Evolutionary conservation across 192 early-diverging fungal genomes (phyloP).

Genomic region (Spinellus fusiger): DNA sequence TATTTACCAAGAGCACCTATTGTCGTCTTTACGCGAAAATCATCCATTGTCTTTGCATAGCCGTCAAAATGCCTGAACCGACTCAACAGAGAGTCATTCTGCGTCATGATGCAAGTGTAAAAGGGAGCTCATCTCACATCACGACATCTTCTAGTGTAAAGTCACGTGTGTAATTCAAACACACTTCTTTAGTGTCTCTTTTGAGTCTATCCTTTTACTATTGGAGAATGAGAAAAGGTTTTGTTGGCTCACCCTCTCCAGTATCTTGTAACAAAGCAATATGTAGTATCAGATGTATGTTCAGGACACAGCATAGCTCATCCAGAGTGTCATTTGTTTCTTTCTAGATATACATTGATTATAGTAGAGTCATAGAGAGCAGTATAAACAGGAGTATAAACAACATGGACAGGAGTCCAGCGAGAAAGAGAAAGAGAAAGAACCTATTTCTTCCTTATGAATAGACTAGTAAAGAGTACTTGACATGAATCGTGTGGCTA

Average conservation of each 20-base stretch:
- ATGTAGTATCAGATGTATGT: too few species aligned
- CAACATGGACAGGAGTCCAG: not conserved
- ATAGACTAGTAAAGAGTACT: not conserved
- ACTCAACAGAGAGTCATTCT: conserved; percentile 39
- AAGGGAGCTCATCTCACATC: not conserved
- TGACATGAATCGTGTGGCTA: not conserved
- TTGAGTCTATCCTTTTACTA: too few species aligned
- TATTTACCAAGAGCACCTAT: conserved; percentile 66
- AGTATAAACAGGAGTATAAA: too few species aligned
- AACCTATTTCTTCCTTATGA: not conserved
- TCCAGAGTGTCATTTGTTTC: too few species aligned
- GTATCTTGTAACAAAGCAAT: too few species aligned
- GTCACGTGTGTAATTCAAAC: too few species aligned
- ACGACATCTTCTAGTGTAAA: not conserved
- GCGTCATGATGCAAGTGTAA: conserved; percentile 30
- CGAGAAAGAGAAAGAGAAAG: not conserved
- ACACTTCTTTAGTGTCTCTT: too few species aligned
- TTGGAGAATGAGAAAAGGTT: too few species aligned
- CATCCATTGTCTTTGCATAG: conserved; percentile 97
- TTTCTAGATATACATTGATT: too few species aligned
- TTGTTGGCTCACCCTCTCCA: too few species aligned
- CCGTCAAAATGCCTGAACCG: conserved; percentile 65
- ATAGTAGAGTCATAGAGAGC: too few species aligned
- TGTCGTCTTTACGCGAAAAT: conserved; percentile 81
- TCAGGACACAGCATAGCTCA: too few species aligned